Evolutionary conservation across 192 early-diverging fungal species (phyloP).

Genomic region (Rhizophagus sp.): DNA sequence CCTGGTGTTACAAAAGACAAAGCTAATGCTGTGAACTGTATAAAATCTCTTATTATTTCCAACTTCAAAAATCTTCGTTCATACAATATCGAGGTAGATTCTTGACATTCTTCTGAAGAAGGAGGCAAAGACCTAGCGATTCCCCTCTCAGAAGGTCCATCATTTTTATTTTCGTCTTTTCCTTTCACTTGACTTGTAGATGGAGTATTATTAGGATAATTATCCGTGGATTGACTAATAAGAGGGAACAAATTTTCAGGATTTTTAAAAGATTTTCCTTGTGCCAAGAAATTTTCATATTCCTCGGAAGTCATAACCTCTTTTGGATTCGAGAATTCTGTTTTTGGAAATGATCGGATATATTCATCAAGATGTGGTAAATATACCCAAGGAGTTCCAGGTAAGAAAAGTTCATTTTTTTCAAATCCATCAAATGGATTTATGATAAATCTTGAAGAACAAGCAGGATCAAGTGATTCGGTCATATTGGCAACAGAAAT

Average conservation of each 20-base stretch:
- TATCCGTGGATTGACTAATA: slow-evolving; percentile 34
- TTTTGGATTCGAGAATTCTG: slow-evolving; percentile 23
- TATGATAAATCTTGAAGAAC: slow-evolving; percentile 10
- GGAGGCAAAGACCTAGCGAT: not conserved
- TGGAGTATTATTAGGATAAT: slow-evolving; percentile 26
- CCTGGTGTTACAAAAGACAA: slow-evolving; percentile 33
- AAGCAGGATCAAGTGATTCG: not conserved
- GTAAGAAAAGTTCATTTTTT: slow-evolving; percentile 23
- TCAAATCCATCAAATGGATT: slow-evolving; percentile 25
- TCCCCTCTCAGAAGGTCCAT: not conserved
- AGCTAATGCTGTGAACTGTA: slow-evolving; percentile 41
- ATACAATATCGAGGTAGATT: slow-evolving; percentile 31
- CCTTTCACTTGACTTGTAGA: not conserved
- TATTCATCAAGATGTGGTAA: slow-evolving; percentile 21
- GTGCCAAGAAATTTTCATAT: slow-evolving; percentile 1
- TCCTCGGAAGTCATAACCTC: slow-evolving; percentile 27
- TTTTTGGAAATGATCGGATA: slow-evolving; percentile 11
- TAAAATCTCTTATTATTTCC: slow-evolving; percentile 45
- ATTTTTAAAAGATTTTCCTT: not conserved
- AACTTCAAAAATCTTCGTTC: slow-evolving; percentile 40
- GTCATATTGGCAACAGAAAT: not conserved
- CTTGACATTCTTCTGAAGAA: not conserved
- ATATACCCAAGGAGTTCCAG: slow-evolving; percentile 25
- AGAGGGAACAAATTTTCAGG: slow-evolving; percentile 42
- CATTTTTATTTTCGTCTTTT: not conserved